Evolutionary conservation across 2,329 filamentous ascomycete species (phyloP).

Genomic region (Penicillium griseofulvum): DNA sequence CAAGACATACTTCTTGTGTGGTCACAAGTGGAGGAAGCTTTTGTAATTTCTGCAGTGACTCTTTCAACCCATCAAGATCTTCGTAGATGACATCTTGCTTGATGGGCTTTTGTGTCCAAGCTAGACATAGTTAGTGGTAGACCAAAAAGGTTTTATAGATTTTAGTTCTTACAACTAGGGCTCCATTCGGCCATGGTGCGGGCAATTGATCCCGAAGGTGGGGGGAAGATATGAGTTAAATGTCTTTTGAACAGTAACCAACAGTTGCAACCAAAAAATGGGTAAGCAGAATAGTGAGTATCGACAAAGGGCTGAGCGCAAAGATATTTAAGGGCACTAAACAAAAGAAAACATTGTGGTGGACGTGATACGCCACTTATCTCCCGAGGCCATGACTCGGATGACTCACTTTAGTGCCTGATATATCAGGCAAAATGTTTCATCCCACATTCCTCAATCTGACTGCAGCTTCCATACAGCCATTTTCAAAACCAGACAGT

Average conservation of each 20-base stretch:
- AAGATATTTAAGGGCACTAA: neutral
- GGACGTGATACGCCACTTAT: constrained; percentile 6
- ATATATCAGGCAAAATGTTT: neutral
- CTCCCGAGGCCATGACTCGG: neutral
- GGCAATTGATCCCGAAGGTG: neutral
- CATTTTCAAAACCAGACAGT: neutral
- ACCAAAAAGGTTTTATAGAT: neutral
- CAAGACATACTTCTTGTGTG: constrained; percentile 40
- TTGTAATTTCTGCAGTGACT: constrained; percentile 43
- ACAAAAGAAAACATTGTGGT: constrained; percentile 1
- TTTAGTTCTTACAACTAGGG: constrained; percentile 25
- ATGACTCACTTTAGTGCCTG: constrained; percentile 5
- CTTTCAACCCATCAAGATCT: constrained; percentile 40
- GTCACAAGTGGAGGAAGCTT: constrained; percentile 49
- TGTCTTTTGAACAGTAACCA: neutral
- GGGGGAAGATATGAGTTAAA: neutral
- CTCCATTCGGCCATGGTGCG: constrained; percentile 31
- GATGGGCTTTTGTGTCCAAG: constrained; percentile 47
- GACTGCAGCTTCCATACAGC: neutral
- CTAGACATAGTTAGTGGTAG: constrained; percentile 16
- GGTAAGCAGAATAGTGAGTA: neutral
- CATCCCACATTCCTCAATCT: neutral
- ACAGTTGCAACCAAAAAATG: neutral
- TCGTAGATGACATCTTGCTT: constrained; percentile 49
- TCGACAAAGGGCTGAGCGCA: neutral